Evolutionary conservation across 306 rosid species (phyloP).

Genomic region (Crotalaria pallida): DNA sequence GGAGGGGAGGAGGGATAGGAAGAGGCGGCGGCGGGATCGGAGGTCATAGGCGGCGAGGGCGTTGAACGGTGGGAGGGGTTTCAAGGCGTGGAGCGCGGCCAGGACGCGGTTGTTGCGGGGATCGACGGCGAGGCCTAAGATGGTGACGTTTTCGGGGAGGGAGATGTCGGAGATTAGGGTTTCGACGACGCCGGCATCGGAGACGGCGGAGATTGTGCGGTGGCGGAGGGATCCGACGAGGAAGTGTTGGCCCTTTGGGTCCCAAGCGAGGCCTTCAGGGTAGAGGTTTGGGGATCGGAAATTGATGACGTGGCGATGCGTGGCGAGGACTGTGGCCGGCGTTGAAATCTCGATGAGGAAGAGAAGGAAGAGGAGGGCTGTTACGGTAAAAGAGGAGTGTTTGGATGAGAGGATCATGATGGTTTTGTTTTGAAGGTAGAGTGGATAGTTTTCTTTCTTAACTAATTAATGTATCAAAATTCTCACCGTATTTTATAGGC

Average conservation of each 20-base stretch:
- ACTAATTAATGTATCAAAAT: too few relatives aligned
- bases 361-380: slow-evolving; percentile 18
- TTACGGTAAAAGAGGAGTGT: neutral
- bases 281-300: slow-evolving; percentile 77
- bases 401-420: slow-evolving; percentile 11
- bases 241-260: slow-evolving; percentile 59
- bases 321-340: slow-evolving; percentile 28
- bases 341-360: neutral
- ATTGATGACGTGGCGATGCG: slow-evolving; percentile 44
- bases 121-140: slow-evolving; percentile 65
- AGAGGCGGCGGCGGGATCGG: slow-evolving; percentile 43
- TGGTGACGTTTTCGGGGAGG: slow-evolving; percentile 62
- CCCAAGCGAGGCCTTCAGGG: slow-evolving; percentile 70
- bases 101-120: slow-evolving; percentile 55
- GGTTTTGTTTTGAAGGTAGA: neutral
- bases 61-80: slow-evolving; percentile 51
- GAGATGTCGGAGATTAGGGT: slow-evolving; percentile 55
- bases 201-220: slow-evolving; percentile 54
- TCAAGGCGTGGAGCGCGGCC: slow-evolving; percentile 42
- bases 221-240: slow-evolving; percentile 51
- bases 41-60: slow-evolving; percentile 90
- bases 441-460: too few relatives aligned
- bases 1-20: slow-evolving; percentile 49
- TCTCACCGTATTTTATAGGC: too few relatives aligned
- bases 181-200: slow-evolving; percentile 65